phyloP scores from a whole-genome alignment of 2,329 filamentous ascomycete genomes.

The Aspergillus pseudoglaucus region DNA sequence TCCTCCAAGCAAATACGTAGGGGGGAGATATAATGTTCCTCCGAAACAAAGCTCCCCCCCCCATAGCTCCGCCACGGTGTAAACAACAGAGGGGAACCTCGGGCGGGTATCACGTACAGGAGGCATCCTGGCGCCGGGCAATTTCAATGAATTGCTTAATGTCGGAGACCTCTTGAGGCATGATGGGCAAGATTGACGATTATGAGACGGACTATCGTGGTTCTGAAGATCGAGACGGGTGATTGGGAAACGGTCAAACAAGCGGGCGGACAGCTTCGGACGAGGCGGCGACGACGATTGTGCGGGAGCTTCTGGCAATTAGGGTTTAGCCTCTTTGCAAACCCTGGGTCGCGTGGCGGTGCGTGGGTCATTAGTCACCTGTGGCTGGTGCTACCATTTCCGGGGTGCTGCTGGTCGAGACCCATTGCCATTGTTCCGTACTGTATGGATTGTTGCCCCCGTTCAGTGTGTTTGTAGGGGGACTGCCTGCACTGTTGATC shows the following conservation, averaged over 20 bases:
- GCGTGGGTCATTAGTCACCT: slow-evolving; percentile 1
- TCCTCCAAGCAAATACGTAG: not conserved
- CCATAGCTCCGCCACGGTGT: not conserved
- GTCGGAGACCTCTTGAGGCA: slow-evolving; percentile 96
- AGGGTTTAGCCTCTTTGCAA: slow-evolving; percentile 16
- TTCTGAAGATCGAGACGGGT: slow-evolving; percentile 13
- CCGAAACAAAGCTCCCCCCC: not conserved
- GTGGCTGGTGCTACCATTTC: not conserved
- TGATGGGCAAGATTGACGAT: slow-evolving; percentile 56
- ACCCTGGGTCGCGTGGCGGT: slow-evolving; percentile 19
- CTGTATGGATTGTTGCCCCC: not conserved
- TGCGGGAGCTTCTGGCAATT: slow-evolving; percentile 13
- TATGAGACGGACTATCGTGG: slow-evolving; percentile 11
- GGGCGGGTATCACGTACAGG: slow-evolving; percentile 64
- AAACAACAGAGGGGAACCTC: slow-evolving; percentile 6
- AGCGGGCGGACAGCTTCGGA: slow-evolving; percentile 1
- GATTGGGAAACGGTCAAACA: not conserved
- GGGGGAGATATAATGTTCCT: not conserved
- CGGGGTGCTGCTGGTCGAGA: not conserved
- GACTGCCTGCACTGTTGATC: not conserved
- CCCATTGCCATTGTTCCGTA: not conserved
- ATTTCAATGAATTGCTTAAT: slow-evolving; percentile 99
- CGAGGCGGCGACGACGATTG: slow-evolving; percentile 6
- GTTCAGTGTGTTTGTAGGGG: not conserved
- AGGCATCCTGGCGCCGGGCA: slow-evolving; percentile 98